Base-by-base conservation (phyloP, 208 protist species). In the Crithidia brevicula region DNA sequence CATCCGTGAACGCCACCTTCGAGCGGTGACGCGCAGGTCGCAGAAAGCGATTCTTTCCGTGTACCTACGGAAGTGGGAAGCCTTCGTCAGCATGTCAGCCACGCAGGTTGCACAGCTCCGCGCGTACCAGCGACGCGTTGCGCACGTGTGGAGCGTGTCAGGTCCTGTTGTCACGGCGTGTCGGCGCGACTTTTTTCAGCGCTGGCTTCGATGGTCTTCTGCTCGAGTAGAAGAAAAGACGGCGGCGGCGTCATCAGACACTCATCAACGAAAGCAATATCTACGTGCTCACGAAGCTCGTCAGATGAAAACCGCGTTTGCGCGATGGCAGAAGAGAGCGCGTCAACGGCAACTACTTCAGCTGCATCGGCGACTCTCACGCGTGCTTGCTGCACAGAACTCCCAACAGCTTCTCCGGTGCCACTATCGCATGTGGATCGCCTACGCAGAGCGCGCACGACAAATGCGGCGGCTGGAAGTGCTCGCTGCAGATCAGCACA, bases 401-500 rank as follows among this genome's bases (percentile, higher is more conserved):
- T 0, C 4, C 23, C 36, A 27, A 20, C 8, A 6, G 1, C n/a
- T 61, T 8, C 49, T 74, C 13, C 47, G 49, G 7, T 6, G 13
- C 30, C 9, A 11, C 40, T 62, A 33, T 10, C 49, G 33, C 4
- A 3, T n/a, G 1, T 59, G 58, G 59, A 28, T 40, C 33, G 20
- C 23, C 5, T 47, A 13, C 11, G 43, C n/a, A 3, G 42, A 52
- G 27, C 18, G 31, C 4, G 20, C 42, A 15, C 42, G 25, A 9
- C 50, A 51, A n/a, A 9, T 43, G 22, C 52, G 10, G 10, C 50
- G 68, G 16, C 28, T 61, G 4, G 59, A 66, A 20, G 31, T 61
- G 31, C 59, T 74, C 22, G 49, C 50, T 3, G 58, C 47, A 7
- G 67, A 73, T 52, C 34, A 47, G 33, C 67, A 66, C 42, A 65